These are phyloP conservation scores for Barnettozyma californica DNA, from an alignment of 805 yeast species.

Conservation along the genomic window DNA sequence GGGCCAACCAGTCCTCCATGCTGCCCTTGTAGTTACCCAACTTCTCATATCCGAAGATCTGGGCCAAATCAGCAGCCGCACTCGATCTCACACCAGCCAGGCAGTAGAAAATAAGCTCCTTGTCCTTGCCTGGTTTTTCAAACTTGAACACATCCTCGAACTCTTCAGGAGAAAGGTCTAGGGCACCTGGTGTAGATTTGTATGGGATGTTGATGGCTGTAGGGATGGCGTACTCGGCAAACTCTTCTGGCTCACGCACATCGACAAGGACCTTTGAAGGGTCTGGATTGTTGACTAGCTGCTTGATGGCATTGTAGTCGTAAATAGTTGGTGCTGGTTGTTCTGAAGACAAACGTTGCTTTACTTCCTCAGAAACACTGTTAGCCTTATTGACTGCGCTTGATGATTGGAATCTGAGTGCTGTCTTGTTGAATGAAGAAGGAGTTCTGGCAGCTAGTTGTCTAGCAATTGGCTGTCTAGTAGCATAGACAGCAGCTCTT, in stretches of 20 bases:
- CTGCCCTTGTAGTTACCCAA: slow-evolving; percentile 87
- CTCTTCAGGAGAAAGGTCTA: slow-evolving; percentile 72
- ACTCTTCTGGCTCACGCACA: slow-evolving; percentile 89
- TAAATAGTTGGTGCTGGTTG: slow-evolving; percentile 39
- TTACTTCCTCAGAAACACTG: slow-evolving; percentile 8
- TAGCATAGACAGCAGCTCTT: not conserved
- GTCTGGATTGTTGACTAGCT: slow-evolving; percentile 38
- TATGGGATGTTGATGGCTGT: slow-evolving; percentile 82
- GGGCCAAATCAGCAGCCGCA: slow-evolving; percentile 87
- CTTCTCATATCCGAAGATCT: slow-evolving; percentile 78
- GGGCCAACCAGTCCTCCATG: slow-evolving; percentile 72
- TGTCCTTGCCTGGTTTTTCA: slow-evolving; percentile 64
- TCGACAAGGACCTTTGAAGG: slow-evolving; percentile 64
- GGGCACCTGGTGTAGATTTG: slow-evolving; percentile 88
- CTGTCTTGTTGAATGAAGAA: not conserved
- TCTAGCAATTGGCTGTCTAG: not conserved
- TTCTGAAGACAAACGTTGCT: slow-evolving; percentile 10
- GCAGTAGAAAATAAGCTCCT: slow-evolving; percentile 84
- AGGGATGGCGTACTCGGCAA: slow-evolving; percentile 67
- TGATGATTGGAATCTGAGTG: slow-evolving; percentile 12
- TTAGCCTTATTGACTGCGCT: slow-evolving; percentile 3
- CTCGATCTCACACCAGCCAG: slow-evolving; percentile 88
- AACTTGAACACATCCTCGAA: slow-evolving; percentile 79
- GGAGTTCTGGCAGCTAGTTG: not conserved
- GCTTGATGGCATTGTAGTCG: slow-evolving; percentile 47